phyloP scores from a whole-genome alignment of 2,329 filamentous ascomycete species.

The Calonectria crousiana region DNA sequence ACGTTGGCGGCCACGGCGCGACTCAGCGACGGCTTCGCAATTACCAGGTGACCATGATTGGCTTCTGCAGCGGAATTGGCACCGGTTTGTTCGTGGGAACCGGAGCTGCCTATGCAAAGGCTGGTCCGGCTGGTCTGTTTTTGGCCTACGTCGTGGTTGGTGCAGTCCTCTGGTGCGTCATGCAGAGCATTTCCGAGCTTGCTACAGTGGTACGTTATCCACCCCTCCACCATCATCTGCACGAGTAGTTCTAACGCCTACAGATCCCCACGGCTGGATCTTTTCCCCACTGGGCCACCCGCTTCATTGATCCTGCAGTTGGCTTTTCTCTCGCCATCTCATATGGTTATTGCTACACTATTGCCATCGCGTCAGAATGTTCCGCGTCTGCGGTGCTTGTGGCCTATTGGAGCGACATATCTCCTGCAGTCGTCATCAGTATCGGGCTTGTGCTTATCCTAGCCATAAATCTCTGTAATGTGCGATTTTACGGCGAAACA shows the following conservation, averaged over 20 bases:
- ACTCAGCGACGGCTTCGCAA: constrained; percentile 38
- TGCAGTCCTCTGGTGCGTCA: constrained; percentile 40
- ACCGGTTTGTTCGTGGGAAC: constrained; percentile 41
- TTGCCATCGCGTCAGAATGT: constrained; percentile 38
- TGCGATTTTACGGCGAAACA: constrained; percentile 70
- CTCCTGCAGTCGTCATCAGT: constrained; percentile 55
- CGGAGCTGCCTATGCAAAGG: constrained; percentile 39
- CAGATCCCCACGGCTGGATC: constrained; percentile 41
- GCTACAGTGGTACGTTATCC: constrained; percentile 34
- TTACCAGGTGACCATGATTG: constrained; percentile 43
- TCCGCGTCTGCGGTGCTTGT: constrained; percentile 39
- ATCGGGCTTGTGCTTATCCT: constrained; percentile 67
- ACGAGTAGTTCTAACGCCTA: not conserved
- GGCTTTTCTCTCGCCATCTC: constrained; percentile 40
- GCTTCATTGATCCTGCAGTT: constrained; percentile 41
- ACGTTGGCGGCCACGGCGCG: constrained; percentile 37
- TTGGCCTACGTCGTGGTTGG: constrained; percentile 38
- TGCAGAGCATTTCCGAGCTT: constrained; percentile 43
- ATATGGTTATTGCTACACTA: constrained; percentile 43
- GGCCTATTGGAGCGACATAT: constrained; percentile 40
- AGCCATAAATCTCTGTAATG: constrained; percentile 67
- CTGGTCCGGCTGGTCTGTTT: constrained; percentile 40
- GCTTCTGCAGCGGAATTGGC: constrained; percentile 40
- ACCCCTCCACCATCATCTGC: accelerated
- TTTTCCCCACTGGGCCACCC: constrained; percentile 42